These are phyloP conservation scores for Apiospora hydei DNA, from an alignment of 2,329 filamentous ascomycete genomes.

Conservation along the genomic window DNA sequence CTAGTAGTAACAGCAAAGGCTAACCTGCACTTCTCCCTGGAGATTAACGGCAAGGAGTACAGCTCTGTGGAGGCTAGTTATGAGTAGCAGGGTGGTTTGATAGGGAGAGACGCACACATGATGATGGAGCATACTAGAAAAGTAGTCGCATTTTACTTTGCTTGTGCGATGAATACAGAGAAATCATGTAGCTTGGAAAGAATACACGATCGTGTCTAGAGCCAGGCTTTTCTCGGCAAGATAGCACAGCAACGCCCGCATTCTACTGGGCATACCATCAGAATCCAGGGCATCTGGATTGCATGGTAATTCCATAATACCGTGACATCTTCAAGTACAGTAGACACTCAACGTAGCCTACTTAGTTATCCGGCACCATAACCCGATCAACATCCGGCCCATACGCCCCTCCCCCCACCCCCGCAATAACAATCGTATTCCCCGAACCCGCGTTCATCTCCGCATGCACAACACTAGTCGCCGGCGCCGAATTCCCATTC, in stretches of 20 bases:
- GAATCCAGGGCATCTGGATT: too few species aligned
- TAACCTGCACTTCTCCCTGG: neutral
- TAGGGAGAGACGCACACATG: too few species aligned
- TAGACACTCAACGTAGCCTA: neutral
- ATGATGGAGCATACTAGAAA: too few species aligned
- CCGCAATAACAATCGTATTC: slow-evolving; percentile 58
- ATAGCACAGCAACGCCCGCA: too few species aligned
- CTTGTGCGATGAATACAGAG: too few species aligned
- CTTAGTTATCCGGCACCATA: slow-evolving; percentile 53
- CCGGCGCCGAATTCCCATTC: slow-evolving; percentile 49
- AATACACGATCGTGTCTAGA: too few species aligned
- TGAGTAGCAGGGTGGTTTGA: neutral
- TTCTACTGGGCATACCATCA: too few species aligned
- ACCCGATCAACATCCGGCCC: slow-evolving; percentile 62
- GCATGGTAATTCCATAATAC: too few species aligned
- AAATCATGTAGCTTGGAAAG: too few species aligned
- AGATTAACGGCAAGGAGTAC: slow-evolving; percentile 4
- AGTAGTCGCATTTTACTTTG: too few species aligned
- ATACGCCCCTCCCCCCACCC: slow-evolving; percentile 47
- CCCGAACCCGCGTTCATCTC: slow-evolving; percentile 52
- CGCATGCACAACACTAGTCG: slow-evolving; percentile 54
- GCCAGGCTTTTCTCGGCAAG: too few species aligned
- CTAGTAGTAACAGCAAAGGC: neutral
- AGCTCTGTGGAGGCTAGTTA: neutral
- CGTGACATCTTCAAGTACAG: neutral